phyloP scores from a whole-genome alignment of 1,284 basidiomycete genomes.

The Anthracocystis setariae region DNA sequence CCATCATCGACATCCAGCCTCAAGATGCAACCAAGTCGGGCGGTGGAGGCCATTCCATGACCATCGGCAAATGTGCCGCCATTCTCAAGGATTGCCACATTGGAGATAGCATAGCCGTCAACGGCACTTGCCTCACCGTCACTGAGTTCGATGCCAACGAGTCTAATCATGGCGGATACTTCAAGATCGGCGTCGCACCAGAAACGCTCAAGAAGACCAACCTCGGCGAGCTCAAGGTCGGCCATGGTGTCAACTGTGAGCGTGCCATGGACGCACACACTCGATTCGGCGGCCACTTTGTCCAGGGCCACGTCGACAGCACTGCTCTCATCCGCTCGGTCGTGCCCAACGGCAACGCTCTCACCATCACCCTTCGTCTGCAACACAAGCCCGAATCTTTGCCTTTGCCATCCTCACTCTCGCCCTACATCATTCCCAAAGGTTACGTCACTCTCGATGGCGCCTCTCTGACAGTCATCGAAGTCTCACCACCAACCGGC shows the following conservation, averaged over 20 bases:
- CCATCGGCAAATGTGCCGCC: slow-evolving; percentile 77
- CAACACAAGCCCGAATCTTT: slow-evolving; percentile 48
- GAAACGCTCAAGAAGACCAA: slow-evolving; percentile 92
- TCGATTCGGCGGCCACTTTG: slow-evolving; percentile 95
- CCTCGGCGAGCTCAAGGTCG: slow-evolving; percentile 78
- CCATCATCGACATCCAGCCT: slow-evolving; percentile 73
- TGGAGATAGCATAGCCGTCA: slow-evolving; percentile 93
- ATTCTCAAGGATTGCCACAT: slow-evolving; percentile 91
- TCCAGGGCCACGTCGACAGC: slow-evolving; percentile 83
- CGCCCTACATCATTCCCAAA: slow-evolving; percentile 91
- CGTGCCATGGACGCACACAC: slow-evolving; percentile 89
- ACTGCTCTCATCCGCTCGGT: slow-evolving; percentile 74
- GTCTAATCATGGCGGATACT: slow-evolving; percentile 69
- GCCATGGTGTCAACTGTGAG: slow-evolving; percentile 90
- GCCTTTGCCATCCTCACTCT: slow-evolving; percentile 77
- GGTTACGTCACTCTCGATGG: slow-evolving; percentile 96
- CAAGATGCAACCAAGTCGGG: slow-evolving; percentile 73
- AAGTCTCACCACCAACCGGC: slow-evolving; percentile 71
- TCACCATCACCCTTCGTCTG: slow-evolving; percentile 80
- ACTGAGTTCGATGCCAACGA: slow-evolving; percentile 75
- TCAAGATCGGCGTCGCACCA: slow-evolving; percentile 93
- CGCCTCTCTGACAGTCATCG: slow-evolving; percentile 88
- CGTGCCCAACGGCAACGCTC: slow-evolving; percentile 83
- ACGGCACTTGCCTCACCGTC: slow-evolving; percentile 85
- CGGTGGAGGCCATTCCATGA: slow-evolving; percentile 80